Conservation (phyloP, 2,329 filamentous ascomycete genomes). For the Aspergillus neoniger region DNA sequence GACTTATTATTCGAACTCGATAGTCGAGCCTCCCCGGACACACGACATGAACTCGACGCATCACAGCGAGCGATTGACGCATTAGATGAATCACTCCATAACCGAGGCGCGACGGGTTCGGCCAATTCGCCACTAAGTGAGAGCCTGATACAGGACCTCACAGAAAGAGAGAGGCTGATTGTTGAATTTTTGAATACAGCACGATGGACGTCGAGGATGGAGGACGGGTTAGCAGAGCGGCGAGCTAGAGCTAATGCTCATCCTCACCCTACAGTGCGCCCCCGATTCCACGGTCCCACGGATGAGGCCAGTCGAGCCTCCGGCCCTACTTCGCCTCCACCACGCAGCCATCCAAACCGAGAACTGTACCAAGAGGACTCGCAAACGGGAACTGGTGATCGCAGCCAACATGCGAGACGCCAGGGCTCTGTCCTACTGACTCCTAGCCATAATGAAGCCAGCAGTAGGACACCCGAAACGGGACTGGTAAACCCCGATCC, state of each 20-base stretch:
- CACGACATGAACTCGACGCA: constrained; percentile 25
- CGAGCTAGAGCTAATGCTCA: constrained; percentile 31
- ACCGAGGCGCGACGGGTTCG: constrained; percentile 21
- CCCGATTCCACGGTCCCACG: constrained; percentile 32
- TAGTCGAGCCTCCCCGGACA: constrained; percentile 17
- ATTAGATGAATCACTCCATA: constrained; percentile 27
- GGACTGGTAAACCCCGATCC: constrained; percentile 27
- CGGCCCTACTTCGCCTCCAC: constrained; percentile 38
- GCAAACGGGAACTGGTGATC: constrained; percentile 27
- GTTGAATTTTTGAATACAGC: constrained; percentile 47
- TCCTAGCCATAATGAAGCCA: constrained; percentile 30
- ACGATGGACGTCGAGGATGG: constrained; percentile 40
- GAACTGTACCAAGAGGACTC: constrained; percentile 35
- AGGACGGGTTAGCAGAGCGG: constrained; percentile 34
- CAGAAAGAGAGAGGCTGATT: constrained; percentile 46
- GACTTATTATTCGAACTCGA: constrained; percentile 30
- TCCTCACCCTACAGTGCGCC: constrained; percentile 29
- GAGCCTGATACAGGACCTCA: constrained; percentile 41
- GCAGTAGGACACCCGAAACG: constrained; percentile 28
- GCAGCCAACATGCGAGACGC: constrained; percentile 38
- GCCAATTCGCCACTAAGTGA: constrained; percentile 37
- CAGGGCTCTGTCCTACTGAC: constrained; percentile 46
- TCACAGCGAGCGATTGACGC: constrained; percentile 28
- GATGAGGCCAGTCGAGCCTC: constrained; percentile 33
- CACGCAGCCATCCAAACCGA: constrained; percentile 30